phyloP scores from a whole-genome alignment of 1,139 yeast genomes.

The Candida sanyaensis region DNA sequence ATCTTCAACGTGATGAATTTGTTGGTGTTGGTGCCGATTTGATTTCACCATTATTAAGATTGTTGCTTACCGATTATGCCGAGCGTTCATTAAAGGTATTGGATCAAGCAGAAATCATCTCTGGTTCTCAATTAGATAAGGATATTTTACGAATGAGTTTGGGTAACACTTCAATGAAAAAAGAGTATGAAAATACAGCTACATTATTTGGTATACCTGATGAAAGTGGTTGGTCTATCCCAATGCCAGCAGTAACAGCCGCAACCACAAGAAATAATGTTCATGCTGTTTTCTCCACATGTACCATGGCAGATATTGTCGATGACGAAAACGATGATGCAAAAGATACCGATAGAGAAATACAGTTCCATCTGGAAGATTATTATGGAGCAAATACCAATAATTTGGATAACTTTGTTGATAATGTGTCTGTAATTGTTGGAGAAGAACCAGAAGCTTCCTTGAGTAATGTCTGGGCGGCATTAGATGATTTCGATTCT shows the following conservation, averaged over 20 bases:
- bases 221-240: conserved; percentile 97
- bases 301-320: conserved; percentile 43
- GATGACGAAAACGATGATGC: conserved; percentile 28
- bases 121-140: conserved; percentile 87
- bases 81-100: conserved; percentile 86
- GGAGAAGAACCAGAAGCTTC: conserved; percentile 72
- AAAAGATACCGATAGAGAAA: conserved; percentile 38
- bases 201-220: conserved; percentile 95
- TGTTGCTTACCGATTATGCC: conserved; percentile 84
- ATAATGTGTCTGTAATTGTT: conserved; percentile 41
- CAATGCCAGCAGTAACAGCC: conserved; percentile 90
- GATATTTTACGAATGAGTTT: conserved; percentile 90
- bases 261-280: conserved; percentile 89
- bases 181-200: conserved; percentile 83
- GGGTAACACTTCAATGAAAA: conserved; percentile 76
- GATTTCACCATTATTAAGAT: conserved; percentile 82
- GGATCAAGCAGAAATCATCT: conserved; percentile 82
- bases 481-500: conserved; percentile 90
- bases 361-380: conserved; percentile 70
- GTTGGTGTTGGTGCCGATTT: conserved; percentile 93
- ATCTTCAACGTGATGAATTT: conserved; percentile 77
- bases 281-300: conserved; percentile 91
- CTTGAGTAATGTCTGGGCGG: conserved; percentile 93
- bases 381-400: conserved; percentile 45
- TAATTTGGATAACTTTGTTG: conserved; percentile 30